A percentile compares a stretch with the other conserved stretches of the same genome.
phyloP scores from a whole-genome alignment of 2,329 filamentous ascomycete genomes.

The Fusarium sp. region DNA sequence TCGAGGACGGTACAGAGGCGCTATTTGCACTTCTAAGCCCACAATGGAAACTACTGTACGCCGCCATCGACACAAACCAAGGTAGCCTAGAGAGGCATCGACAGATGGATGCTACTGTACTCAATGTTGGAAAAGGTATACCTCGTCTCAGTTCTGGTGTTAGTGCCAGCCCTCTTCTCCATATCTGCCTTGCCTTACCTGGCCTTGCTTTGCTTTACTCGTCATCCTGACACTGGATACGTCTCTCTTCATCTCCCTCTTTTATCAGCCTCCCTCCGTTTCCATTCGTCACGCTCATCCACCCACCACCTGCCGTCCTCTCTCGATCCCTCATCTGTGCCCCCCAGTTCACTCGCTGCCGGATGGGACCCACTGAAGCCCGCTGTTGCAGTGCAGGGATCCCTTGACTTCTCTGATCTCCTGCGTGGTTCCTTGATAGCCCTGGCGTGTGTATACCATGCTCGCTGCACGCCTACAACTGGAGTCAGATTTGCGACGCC shows the following conservation, averaged over 20 bases:
- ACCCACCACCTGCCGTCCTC: conserved; percentile 15
- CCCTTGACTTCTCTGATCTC: conserved; percentile 40
- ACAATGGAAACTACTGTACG: conserved; percentile 23
- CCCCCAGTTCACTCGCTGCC: conserved; percentile 31
- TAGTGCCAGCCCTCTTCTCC: conserved; percentile 41
- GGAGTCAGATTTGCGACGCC: conserved; percentile 39
- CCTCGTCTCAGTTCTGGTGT: conserved; percentile 23
- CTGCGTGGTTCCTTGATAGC: conserved; percentile 40
- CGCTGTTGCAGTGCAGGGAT: conserved; percentile 35
- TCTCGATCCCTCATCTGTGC: conserved; percentile 19
- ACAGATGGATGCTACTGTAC: conserved; percentile 1
- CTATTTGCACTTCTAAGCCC: conserved; percentile 6
- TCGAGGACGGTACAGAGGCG: conserved; percentile 1
- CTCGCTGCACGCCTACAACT: conserved; percentile 39
- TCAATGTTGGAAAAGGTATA: conserved; percentile 18
- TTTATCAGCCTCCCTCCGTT: conserved; percentile 21
- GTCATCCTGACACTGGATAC: conserved; percentile 26
- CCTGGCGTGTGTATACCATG: conserved; percentile 32
- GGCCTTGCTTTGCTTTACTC: conserved; percentile 17
- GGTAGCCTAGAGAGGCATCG: conserved; percentile 1
- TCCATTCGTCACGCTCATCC: conserved; percentile 10
- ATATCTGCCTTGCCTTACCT: conserved; percentile 31
- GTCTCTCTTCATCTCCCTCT: conserved; percentile 34
- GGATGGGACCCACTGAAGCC: conserved; percentile 39
- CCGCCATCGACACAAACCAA: conserved; percentile 25